Evolutionary conservation across 257 asterid species (phyloP).

Genomic region (Ajuga chamaepitys): DNA sequence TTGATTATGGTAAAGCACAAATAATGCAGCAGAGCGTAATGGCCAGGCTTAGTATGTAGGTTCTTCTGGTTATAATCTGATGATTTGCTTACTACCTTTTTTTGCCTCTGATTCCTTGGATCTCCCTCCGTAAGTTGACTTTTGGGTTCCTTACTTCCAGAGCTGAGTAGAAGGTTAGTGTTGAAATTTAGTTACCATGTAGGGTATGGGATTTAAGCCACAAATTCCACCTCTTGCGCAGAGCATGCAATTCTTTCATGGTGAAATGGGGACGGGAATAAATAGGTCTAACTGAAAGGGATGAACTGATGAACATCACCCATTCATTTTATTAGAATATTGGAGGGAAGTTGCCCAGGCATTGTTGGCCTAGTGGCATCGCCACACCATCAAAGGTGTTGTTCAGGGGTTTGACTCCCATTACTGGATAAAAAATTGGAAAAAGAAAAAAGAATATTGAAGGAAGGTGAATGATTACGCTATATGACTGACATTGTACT

Average conservation of each 20-base stretch:
- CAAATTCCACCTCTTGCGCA: not conserved
- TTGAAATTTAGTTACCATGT: slow-evolving; percentile 3
- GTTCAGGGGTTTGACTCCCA: no score
- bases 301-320: not conserved
- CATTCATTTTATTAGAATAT: not conserved
- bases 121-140: not conserved
- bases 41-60: not conserved
- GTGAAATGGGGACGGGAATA: not conserved
- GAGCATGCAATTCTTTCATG: not conserved
- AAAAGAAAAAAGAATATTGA: no score
- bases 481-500: not conserved
- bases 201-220: not conserved
- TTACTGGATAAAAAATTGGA: no score
- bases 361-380: no score
- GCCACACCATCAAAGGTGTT: no score
- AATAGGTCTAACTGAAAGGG: not conserved
- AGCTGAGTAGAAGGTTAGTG: not conserved
- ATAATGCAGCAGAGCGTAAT: not conserved
- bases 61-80: not conserved
- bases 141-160: not conserved
- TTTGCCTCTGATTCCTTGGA: not conserved
- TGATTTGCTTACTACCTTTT: not conserved
- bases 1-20: not conserved
- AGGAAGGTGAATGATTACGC: not conserved
- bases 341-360: no score